Conservation (phyloP, 2,329 filamentous ascomycete species). For the Harringtonia lauricola region DNA sequence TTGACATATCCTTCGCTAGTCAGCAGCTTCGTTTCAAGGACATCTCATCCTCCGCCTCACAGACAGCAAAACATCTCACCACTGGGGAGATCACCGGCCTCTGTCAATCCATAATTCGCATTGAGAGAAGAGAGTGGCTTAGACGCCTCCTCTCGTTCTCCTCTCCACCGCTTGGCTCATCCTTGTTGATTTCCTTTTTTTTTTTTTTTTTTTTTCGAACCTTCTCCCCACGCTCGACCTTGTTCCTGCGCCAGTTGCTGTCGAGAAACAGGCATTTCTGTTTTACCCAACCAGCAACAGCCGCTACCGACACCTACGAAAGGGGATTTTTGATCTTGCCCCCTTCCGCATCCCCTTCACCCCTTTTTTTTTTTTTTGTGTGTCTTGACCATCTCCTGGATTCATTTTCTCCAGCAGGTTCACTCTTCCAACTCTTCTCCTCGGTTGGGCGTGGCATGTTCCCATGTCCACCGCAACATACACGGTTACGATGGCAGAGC, state of each 20-base stretch:
- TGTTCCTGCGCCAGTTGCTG: too few species aligned
- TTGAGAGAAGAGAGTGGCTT: neutral
- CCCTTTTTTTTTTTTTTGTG: neutral
- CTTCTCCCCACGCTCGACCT: too few species aligned
- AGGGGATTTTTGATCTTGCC: neutral
- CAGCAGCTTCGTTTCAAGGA: slow-evolving; percentile 3
- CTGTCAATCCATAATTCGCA: neutral
- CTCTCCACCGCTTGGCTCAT: neutral
- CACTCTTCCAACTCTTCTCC: neutral
- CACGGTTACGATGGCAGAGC: slow-evolving; percentile 51
- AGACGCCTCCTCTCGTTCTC: neutral
- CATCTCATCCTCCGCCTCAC: neutral
- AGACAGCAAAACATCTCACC: neutral
- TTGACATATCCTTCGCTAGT: slow-evolving; percentile 6
- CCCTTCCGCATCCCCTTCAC: too few species aligned
- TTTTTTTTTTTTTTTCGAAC: neutral
- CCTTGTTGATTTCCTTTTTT: neutral
- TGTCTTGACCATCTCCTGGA: neutral
- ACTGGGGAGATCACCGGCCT: neutral
- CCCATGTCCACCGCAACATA: slow-evolving; percentile 53
- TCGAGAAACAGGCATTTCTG: too few species aligned
- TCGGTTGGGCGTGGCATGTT: slow-evolving; percentile 28
- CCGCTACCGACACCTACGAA: neutral
- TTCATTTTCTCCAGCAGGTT: neutral
- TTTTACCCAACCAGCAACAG: too few species aligned